Evolutionary conservation across 2,329 filamentous ascomycete genomes (phyloP).

Genomic region (Diaporthe sp.): DNA sequence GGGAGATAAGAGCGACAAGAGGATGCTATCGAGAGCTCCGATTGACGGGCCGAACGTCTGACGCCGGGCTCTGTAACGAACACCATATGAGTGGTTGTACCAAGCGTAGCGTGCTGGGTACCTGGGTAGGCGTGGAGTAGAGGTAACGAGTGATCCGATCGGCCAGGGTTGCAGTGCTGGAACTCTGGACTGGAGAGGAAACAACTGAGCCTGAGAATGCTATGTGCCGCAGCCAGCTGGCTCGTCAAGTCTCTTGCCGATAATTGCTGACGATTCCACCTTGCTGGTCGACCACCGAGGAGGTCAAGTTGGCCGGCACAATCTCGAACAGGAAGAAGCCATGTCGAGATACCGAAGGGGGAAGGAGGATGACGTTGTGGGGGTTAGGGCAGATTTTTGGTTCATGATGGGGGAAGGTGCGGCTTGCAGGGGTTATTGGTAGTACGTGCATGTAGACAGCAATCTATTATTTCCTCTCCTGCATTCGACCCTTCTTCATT

Average conservation of each 20-base stretch:
- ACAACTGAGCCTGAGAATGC: neutral
- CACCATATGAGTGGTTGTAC: neutral
- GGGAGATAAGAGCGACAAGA: slow-evolving; percentile 4
- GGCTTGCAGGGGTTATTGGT: neutral
- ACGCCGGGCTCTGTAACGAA: slow-evolving; percentile 11
- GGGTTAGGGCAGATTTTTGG: slow-evolving; percentile 10
- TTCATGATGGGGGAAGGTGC: neutral
- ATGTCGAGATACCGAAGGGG: slow-evolving; percentile 7
- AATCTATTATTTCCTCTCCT: neutral
- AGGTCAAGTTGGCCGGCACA: neutral
- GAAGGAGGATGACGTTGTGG: neutral
- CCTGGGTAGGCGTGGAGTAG: neutral
- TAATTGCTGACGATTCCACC: neutral
- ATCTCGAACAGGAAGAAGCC: neutral
- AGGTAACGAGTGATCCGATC: slow-evolving; percentile 25
- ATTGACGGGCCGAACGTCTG: slow-evolving; percentile 17
- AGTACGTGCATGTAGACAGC: neutral
- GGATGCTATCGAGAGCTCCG: slow-evolving; percentile 5
- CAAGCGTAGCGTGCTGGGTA: neutral
- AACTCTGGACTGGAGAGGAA: neutral
- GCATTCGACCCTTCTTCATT: neutral
- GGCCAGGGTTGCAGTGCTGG: slow-evolving; percentile 16
- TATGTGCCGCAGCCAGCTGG: neutral
- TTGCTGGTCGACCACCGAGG: neutral
- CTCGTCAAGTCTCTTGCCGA: too few relatives aligned